These are phyloP conservation scores for Polygonum aviculare DNA, from an alignment of 148 eudicot species.

Conservation along the genomic window DNA sequence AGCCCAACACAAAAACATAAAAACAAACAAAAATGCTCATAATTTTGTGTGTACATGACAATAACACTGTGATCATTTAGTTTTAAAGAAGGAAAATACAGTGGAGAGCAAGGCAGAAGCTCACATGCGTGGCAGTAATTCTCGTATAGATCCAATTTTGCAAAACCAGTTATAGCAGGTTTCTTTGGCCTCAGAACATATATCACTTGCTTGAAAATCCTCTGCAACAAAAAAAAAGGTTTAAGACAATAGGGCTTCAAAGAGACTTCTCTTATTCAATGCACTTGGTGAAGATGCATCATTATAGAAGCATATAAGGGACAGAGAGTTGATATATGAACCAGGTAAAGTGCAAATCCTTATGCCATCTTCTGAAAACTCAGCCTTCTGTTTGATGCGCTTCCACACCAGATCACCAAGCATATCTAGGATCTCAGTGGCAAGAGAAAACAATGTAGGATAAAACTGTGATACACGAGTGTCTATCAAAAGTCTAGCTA, in stretches of 20 bases:
- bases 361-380: conserved; percentile 41
- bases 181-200: conserved; percentile 60
- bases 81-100: conserved; percentile 4
- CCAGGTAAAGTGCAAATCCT: conserved; percentile 41
- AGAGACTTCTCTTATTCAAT: background rate
- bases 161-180: conserved; percentile 75
- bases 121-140: conserved; percentile 87
- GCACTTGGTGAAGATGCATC: background rate
- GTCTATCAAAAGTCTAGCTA: conserved; percentile 68
- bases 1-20: conserved; percentile 1
- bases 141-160: conserved; percentile 62
- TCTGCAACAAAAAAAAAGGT: conserved; percentile 30
- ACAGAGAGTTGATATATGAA: conserved; percentile 15
- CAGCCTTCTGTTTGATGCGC: conserved; percentile 64
- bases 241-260: conserved; percentile 7
- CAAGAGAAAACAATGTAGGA: conserved; percentile 66
- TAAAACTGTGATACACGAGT: conserved; percentile 57
- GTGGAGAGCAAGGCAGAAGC: conserved; percentile 8
- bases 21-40: background rate
- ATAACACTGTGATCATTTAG: background rate
- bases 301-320: background rate
- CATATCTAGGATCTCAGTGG: conserved; percentile 66
- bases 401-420: conserved; percentile 75
- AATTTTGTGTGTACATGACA: background rate
- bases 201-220: conserved; percentile 42